phyloP scores from a whole-genome alignment of 306 rosid genomes.

The Malus domestica region ASM211411v1 NC_041804.1:13244501-13245000 shows the following conservation, averaged over 20 bases:
- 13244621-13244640: constrained; percentile 67
- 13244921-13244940: background rate
- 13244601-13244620: constrained; percentile 75
- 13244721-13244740: background rate
- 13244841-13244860: constrained; percentile 71
- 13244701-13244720: background rate
- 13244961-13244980: background rate
- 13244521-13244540: constrained; percentile 94
- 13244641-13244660: background rate
- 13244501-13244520: constrained; percentile 94
- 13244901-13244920: background rate
- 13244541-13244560: constrained; percentile 99
- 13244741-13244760: background rate
- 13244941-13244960: background rate
- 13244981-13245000: background rate
- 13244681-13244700: background rate
- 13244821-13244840: constrained; percentile 81
- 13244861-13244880: constrained; percentile 92
- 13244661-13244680: background rate
- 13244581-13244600: constrained; percentile 70
- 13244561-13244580: constrained; percentile 96
- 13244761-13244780: constrained; percentile 49
- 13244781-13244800: constrained; percentile 99
- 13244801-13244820: constrained; percentile 88
- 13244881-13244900: constrained; percentile 14